Evolutionary conservation across 2,329 filamentous ascomycete genomes (phyloP).

Genomic region (Colletotrichum tofieldiae): DNA sequence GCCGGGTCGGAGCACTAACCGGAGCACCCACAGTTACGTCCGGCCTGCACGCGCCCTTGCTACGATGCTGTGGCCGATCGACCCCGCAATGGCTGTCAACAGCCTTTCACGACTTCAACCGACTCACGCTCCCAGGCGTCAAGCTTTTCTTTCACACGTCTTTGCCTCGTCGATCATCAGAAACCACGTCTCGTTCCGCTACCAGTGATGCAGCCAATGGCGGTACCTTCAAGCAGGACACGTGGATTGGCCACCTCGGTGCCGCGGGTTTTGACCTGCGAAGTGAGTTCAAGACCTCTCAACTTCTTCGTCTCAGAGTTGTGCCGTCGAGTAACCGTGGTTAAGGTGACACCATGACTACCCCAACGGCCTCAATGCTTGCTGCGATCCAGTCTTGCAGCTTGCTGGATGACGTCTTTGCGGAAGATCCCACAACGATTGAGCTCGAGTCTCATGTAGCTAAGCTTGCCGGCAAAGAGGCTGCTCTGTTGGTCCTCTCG

Average conservation of each 20-base stretch:
- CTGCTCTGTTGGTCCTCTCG: constrained; percentile 85
- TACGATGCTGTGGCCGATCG: constrained; percentile 9
- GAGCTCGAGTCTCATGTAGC: constrained; percentile 84
- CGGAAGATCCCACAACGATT: constrained; percentile 84
- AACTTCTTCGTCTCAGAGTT: neutral
- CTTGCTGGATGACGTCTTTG: constrained; percentile 87
- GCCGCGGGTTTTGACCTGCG: constrained; percentile 58
- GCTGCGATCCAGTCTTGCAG: constrained; percentile 81
- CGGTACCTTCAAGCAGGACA: constrained; percentile 32
- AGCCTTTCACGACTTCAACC: constrained; percentile 6
- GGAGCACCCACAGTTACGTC: constrained; percentile 17
- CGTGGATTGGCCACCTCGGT: constrained; percentile 58
- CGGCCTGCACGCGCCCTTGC: constrained; percentile 21
- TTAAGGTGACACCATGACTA: constrained; percentile 74
- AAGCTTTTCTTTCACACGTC: neutral
- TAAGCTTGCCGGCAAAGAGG: constrained; percentile 80
- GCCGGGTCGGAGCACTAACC: constrained; percentile 27
- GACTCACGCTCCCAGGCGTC: neutral
- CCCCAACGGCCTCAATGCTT: constrained; percentile 86
- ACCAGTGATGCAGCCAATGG: neutral
- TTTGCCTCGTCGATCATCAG: neutral
- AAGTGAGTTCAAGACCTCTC: constrained; percentile 50
- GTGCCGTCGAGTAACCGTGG: neutral
- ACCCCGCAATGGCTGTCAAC: constrained; percentile 32
- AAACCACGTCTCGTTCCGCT: constrained; percentile 26